Evolutionary conservation across 495 filamentous ascomycete species (phyloP), one percentile per base, ranked within the genome.

Genomic region (Sphaerosporella brunnea): DNA sequence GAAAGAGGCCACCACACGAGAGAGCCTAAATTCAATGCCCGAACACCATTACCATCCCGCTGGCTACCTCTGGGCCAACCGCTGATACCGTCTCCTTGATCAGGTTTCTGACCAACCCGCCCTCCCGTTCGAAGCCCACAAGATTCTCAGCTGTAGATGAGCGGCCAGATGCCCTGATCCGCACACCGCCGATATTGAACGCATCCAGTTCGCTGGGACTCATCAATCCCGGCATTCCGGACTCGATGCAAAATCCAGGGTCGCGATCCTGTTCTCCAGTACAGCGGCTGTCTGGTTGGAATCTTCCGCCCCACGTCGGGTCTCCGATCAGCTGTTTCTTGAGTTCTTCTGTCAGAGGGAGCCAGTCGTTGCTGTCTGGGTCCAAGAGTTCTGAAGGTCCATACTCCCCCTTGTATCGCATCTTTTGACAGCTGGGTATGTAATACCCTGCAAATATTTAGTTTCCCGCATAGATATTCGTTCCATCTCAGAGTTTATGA

Each of bases 361-460:
- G 71, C 87, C 87, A 97, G 20, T 68, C 63, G 52, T 81, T 64
- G 0, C 71, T 76, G 55, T 86, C 75, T 0, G 82, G 84, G 58
- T 94, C 80, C 23, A 96, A 70, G 15, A 97, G 69, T 51, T 84
- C 79, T 57, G 87, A 80, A 0, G 90, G 88, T 10, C 68, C 65
- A 64, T 84, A 97, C 35, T 83, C 74, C 48, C 75, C 85, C 66
- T 97, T 97, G 68, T 97, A 97, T 50, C 73, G 69, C 82, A 86
- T 84, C 56, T 87, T 86, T 35, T 70, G 65, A 57, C 80, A 84
- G 23, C 64, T 68, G 49, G 79, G 79, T 45, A 84, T 82, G 52
- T 82, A 83, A 62, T 70, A 83, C 9, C 75, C 75, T 78, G 7
- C n/a, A 11, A n/a, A 4, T 20, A 40, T 20, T 47, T 9, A 39